Evolutionary conservation across 768 basidiomycete genomes (phyloP).

Genomic region (Kwoniella sp.): DNA sequence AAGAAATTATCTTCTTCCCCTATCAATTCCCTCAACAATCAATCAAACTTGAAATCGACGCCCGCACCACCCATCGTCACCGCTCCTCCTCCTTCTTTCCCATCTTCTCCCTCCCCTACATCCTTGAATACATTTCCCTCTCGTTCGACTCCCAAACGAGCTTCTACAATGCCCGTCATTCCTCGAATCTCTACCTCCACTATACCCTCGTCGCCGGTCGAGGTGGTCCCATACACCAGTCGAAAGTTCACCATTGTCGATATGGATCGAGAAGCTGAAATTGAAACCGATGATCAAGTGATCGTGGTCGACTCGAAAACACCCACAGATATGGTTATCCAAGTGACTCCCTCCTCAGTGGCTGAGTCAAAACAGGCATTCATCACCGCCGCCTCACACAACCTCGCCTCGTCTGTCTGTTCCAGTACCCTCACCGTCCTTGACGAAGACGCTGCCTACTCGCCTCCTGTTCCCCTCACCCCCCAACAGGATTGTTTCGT

Average conservation of each 20-base stretch:
- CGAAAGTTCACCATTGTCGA: neutral
- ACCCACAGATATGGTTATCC: neutral
- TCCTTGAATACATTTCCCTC: slow-evolving; percentile 6
- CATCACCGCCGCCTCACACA: no score
- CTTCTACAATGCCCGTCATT: slow-evolving; percentile 11
- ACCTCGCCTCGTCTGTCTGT: slow-evolving; percentile 2
- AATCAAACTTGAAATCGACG: slow-evolving; percentile 1
- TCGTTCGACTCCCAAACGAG: slow-evolving; percentile 2
- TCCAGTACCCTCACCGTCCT: neutral
- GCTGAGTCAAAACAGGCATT: no score
- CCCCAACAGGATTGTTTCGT: neutral
- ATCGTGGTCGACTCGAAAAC: neutral
- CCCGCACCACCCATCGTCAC: slow-evolving; percentile 13
- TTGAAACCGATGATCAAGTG: neutral
- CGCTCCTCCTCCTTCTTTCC: neutral
- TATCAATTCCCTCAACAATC: slow-evolving; percentile 5
- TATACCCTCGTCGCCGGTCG: slow-evolving; percentile 13
- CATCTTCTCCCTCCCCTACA: slow-evolving; percentile 8
- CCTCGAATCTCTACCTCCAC: slow-evolving; percentile 2
- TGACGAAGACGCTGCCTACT: slow-evolving; percentile 10
- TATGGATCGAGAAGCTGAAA: neutral
- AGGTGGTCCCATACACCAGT: neutral
- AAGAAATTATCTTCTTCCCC: slow-evolving; percentile 16
- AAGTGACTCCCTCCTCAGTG: no score
- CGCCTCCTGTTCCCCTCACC: neutral